A percentile compares a stretch with the other conserved stretches of the same genome.
Evolutionary conservation across 495 filamentous ascomycete genomes (phyloP).

Genomic region (Aspergillus cavernicola): DNA sequence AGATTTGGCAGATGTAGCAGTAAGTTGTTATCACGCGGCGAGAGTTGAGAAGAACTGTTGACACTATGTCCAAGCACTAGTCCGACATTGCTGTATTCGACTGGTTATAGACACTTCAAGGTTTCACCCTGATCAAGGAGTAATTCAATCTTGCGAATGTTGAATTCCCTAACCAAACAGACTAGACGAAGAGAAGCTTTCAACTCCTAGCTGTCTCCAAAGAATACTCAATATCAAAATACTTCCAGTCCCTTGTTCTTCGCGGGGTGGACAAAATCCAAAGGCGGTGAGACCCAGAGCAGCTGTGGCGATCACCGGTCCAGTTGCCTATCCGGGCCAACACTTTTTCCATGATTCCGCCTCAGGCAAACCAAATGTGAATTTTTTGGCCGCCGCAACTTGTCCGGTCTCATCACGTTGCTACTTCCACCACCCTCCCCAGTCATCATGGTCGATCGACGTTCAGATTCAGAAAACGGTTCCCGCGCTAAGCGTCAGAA

Average conservation of each 20-base stretch:
- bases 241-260: constrained; percentile 1
- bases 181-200: no score
- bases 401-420: background rate
- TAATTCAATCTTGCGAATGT: no score
- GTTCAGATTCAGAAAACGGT: constrained; percentile 38
- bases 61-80: background rate
- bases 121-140: background rate
- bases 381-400: constrained; percentile 5
- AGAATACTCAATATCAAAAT: background rate
- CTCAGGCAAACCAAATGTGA: constrained; percentile 16
- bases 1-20: background rate
- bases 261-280: constrained; percentile 18
- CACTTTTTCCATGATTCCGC: constrained; percentile 13
- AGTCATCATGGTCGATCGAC: constrained; percentile 39
- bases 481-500: constrained; percentile 48
- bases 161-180: no score
- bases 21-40: no score
- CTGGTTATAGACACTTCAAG: background rate
- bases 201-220: background rate
- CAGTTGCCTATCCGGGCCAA: constrained; percentile 36
- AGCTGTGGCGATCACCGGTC: constrained; percentile 28
- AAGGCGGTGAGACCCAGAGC: constrained; percentile 29
- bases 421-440: background rate
- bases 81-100: background rate
- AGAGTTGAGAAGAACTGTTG: background rate